These are phyloP conservation scores for Pythium brachiatum DNA, from an alignment of 352 stramenopile species.

Conservation along the genomic window DNA sequence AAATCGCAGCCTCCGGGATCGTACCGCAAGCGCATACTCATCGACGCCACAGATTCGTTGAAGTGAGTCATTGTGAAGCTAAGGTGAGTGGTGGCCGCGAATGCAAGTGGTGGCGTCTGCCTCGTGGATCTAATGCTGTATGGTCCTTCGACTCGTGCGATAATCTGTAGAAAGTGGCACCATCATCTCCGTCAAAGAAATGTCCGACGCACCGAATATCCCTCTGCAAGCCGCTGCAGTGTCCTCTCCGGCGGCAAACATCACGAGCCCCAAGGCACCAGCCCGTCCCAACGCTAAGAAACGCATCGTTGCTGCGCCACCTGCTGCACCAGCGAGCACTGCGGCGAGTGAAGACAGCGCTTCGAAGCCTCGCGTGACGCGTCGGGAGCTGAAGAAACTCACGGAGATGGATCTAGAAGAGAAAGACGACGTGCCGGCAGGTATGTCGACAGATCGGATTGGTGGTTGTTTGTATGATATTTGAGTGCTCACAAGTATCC, in stretches of 20 bases:
- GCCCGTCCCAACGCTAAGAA: conserved; percentile 45
- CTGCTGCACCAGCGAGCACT: neutral
- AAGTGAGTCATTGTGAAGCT: conserved; percentile 7
- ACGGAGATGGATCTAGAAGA: conserved; percentile 70
- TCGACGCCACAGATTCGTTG: conserved; percentile 6
- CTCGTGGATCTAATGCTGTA: neutral
- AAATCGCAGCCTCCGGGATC: neutral
- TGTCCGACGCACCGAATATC: conserved; percentile 16
- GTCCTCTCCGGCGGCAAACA: conserved; percentile 32
- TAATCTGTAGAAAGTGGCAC: neutral
- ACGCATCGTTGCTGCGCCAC: conserved; percentile 12
- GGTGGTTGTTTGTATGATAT: neutral
- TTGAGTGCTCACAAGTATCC: neutral
- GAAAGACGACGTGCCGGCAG: conserved; percentile 46
- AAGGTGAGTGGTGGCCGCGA: neutral
- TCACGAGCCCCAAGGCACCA: conserved; percentile 40
- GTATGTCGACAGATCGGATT: conserved; percentile 19
- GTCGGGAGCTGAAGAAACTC: conserved; percentile 76
- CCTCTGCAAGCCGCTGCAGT: conserved; percentile 5
- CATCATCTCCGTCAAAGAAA: neutral
- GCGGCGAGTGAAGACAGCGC: conserved; percentile 20
- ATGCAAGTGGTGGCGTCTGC: neutral
- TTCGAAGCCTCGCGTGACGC: conserved; percentile 55
- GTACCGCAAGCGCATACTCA: neutral
- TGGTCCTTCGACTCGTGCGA: neutral